phyloP scores from a whole-genome alignment of 2,329 filamentous ascomycete species.

The Myotisia sp. region DNA sequence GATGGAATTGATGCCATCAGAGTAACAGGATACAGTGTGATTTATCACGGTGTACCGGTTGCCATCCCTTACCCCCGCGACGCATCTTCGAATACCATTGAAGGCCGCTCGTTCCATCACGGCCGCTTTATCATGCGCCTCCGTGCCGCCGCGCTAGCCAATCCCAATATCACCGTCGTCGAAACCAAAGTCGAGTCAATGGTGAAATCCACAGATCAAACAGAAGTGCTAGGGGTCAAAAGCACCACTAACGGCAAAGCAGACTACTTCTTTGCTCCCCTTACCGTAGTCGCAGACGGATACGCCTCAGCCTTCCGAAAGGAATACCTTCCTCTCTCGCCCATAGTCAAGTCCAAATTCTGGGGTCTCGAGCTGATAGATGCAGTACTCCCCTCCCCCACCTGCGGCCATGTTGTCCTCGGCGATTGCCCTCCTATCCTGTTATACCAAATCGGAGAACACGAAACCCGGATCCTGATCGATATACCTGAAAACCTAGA shows the following conservation, averaged over 20 bases:
- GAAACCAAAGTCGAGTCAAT: slow-evolving; percentile 74
- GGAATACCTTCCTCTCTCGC: slow-evolving; percentile 51
- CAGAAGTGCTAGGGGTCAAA: slow-evolving; percentile 71
- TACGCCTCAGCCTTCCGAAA: slow-evolving; percentile 88
- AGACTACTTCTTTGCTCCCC: slow-evolving; percentile 73
- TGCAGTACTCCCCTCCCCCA: slow-evolving; percentile 57
- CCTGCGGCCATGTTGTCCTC: slow-evolving; percentile 79
- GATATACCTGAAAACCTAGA: slow-evolving; percentile 70
- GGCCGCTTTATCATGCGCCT: slow-evolving; percentile 80
- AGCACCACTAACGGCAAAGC: slow-evolving; percentile 49
- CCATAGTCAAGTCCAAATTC: slow-evolving; percentile 71
- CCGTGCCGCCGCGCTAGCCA: slow-evolving; percentile 55
- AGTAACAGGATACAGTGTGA: slow-evolving; percentile 74
- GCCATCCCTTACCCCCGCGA: slow-evolving; percentile 65
- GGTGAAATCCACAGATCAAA: slow-evolving; percentile 52
- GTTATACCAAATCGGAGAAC: slow-evolving; percentile 91
- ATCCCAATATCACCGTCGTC: slow-evolving; percentile 75
- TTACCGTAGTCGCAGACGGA: slow-evolving; percentile 84
- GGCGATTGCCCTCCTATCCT: slow-evolving; percentile 64
- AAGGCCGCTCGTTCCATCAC: slow-evolving; percentile 82
- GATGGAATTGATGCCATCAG: slow-evolving; percentile 77
- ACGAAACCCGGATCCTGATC: slow-evolving; percentile 79
- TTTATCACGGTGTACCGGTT: slow-evolving; percentile 62
- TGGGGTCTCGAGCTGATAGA: slow-evolving; percentile 89
- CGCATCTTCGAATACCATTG: slow-evolving; percentile 37